Base-by-base conservation (phyloP, 169 alveolate species). In the Miamiensis avidus region DNA sequence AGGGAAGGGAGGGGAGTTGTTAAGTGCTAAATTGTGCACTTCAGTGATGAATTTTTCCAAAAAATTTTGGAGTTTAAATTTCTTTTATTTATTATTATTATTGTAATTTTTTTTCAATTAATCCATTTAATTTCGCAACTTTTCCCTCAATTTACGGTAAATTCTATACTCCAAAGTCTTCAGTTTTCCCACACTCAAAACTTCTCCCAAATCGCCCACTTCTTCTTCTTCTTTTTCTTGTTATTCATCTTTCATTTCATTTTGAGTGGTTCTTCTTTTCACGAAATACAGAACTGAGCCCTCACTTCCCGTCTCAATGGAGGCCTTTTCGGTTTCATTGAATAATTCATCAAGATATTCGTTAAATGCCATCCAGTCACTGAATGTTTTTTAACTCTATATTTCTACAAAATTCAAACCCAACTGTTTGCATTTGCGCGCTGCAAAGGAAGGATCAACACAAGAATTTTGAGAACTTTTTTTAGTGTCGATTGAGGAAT, bases 91-190 rank as follows among this genome's bases (percentile, higher is more conserved):
- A 49, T 49, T 49, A 4, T 49, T 49, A 49, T 49, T 49, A 11
- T 20, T 20, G 26, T 11, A 49, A 49, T 20, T 11, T 20, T 79
- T 64, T 27, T 33, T 79, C 30, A 27, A 26, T 33, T 86, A 78
- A 65, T 89, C 88, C 30, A 82, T 73, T 78, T 86, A 85, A 77
- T 85, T 82, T 86, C 88, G 89, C 49, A 91, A 78, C 76, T 94
- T 94, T 84, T 94, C 97, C 86, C 97, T 89, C 31, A 94, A 65
- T 82, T 92, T 94, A 84, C 97, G 90, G 85, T 84, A 92, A 32
- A 92, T 88, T 83, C 95, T 87, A 82, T 94, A 94, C 73, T 94
- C 97, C n/a, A 91, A 82, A 0, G 97, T 94, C 78, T 94, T 94
- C 29, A 94, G 33, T 87, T 94, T 94, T 30, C 93, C 32, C 74